Base-by-base conservation (phyloP, 768 basidiomycete genomes). In the Collybiopsis luxurians region DNA sequence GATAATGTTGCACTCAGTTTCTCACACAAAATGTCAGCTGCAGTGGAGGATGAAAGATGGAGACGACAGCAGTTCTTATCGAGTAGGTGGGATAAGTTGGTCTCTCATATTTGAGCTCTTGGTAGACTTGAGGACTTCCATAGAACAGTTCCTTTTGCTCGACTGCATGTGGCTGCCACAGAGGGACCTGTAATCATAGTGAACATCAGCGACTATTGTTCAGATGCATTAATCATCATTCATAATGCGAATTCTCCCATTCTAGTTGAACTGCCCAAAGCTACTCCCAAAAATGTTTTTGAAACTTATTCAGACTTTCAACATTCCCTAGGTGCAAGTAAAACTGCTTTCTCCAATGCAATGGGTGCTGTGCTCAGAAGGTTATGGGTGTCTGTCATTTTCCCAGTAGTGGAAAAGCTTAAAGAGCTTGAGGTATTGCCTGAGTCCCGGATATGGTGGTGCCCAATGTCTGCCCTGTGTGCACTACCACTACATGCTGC, bases 401-500 rank as follows among this genome's bases (percentile, higher is more conserved):
- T 55, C 19, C 71, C 70, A 4, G 53, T 73, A n/a, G 30, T 60
- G 54, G 2, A 60, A 62, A 52, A 61, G 11, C 58, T 56, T 59
- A 48, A 55, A 59, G 36, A 9, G 36, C 36, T 17, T 38, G 49
- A 38, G 0, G 31, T 59, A 2, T 5, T 2, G 24, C 11, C 23
- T 13, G 12, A 42, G 10, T 43, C 59, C 13, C 50, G 59, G 3
- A 52, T 62, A 7, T 70, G 69, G 69, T 73, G 56, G 63, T 42
- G 71, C 43, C 69, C 69, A 11, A 68, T 64, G 0, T 60, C 60
- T 1, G 17, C 12, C 9, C 63, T 71, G 27, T 62, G 62, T 4
- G 56, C 57, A 9, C 58, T 71, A 43, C 71, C 71, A 3, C 50
- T 72, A 27, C 71, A 71, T 43, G 68, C 70, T 3, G 67, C 69